phyloP scores from a whole-genome alignment of 179 eudicot species.

The Sideroxylon spinosum region DNA sequence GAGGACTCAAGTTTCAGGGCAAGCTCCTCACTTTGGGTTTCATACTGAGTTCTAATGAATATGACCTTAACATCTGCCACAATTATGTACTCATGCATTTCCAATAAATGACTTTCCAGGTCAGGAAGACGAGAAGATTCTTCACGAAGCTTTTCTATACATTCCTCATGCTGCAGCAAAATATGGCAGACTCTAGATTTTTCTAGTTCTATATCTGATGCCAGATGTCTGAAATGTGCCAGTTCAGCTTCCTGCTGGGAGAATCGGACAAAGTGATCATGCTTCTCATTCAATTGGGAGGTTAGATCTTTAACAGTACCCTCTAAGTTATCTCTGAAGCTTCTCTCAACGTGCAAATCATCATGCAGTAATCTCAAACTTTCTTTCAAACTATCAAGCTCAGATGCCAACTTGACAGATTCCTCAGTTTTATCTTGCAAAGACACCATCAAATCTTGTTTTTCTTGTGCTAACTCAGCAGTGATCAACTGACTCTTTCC shows the following conservation, averaged over 20 bases:
- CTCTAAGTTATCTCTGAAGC: constrained; percentile 41
- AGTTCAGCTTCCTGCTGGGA: constrained; percentile 46
- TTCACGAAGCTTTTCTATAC: constrained; percentile 26
- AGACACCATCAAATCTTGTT: constrained; percentile 33
- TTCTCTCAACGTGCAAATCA: constrained; percentile 50
- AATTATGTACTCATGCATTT: constrained; percentile 40
- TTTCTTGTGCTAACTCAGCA: constrained; percentile 49
- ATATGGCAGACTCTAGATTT: constrained; percentile 32
- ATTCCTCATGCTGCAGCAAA: constrained; percentile 32
- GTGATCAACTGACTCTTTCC: constrained; percentile 39
- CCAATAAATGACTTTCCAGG: constrained; percentile 37
- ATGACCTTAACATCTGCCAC: constrained; percentile 49
- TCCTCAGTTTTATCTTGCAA: constrained; percentile 45
- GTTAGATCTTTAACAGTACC: constrained; percentile 37
- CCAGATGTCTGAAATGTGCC: constrained; percentile 32
- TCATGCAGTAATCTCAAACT: constrained; percentile 43
- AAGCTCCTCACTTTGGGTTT: constrained; percentile 36
- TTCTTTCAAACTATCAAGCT: constrained; percentile 48
- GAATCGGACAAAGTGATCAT: constrained; percentile 27
- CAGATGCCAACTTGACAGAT: constrained; percentile 43
- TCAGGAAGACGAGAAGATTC: constrained; percentile 26
- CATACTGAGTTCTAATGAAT: constrained; percentile 43
- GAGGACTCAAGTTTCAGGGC: constrained; percentile 27
- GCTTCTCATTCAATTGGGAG: constrained; percentile 41
- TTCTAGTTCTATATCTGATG: constrained; percentile 42